Percentiles rank a stretch among this genome's conserved stretches.
Evolutionary conservation across 1,284 basidiomycete species (phyloP).

Genomic region (Ustilago curta): DNA sequence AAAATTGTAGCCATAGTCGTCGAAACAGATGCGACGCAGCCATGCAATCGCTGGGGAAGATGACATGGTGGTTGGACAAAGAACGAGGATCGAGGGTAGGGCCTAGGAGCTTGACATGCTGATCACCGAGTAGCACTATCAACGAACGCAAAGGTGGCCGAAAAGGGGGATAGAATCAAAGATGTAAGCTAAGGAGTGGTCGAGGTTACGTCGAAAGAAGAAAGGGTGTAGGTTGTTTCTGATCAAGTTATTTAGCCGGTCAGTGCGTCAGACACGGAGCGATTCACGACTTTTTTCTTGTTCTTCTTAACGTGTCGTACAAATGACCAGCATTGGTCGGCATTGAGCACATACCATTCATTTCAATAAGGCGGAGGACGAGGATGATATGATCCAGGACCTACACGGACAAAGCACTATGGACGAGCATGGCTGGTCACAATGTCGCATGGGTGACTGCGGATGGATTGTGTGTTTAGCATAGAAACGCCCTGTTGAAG

Average conservation of each 20-base stretch:
- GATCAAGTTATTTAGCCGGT: slow-evolving; percentile 15
- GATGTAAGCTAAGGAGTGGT: background rate
- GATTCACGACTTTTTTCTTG: slow-evolving; percentile 7
- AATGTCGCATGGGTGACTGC: background rate
- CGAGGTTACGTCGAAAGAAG: background rate
- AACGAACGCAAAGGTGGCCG: background rate
- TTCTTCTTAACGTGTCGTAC: background rate
- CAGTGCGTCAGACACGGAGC: slow-evolving; percentile 17
- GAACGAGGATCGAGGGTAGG: background rate
- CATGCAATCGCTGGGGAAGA: slow-evolving; percentile 20
- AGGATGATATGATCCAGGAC: background rate
- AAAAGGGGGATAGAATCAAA: background rate
- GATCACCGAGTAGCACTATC: background rate
- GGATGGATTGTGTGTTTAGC: slow-evolving; percentile 1
- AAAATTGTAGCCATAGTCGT: slow-evolving; percentile 38
- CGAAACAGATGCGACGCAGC: slow-evolving; percentile 36
- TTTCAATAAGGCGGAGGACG: no score
- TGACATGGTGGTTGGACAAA: slow-evolving; percentile 13
- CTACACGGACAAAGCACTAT: background rate
- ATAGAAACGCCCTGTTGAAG: background rate
- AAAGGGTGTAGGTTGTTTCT: slow-evolving; percentile 19
- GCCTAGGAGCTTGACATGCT: slow-evolving; percentile 14
- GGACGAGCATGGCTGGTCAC: background rate
- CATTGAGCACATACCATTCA: background rate
- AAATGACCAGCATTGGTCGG: background rate